Conservation (phyloP, 345 rosid species). For the Eucalyptus cloeziana region DNA sequence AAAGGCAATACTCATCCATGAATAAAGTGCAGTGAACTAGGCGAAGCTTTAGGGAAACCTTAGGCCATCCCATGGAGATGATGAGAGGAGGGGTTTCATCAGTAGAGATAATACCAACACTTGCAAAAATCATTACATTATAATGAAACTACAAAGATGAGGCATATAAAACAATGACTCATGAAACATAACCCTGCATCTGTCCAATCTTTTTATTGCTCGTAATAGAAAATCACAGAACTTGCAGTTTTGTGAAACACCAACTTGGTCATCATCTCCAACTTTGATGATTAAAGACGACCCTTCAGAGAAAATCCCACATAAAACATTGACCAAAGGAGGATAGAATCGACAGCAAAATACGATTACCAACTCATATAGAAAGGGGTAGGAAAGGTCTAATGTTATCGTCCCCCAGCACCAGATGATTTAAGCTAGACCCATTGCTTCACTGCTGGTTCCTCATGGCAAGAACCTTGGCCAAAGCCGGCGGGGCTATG, state of each 20-base stretch:
- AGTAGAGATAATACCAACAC: not conserved
- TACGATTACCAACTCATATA: not conserved
- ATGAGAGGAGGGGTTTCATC: not conserved
- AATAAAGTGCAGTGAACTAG: not conserved
- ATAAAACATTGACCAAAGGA: not conserved
- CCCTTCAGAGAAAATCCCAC: not conserved
- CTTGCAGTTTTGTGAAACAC: not conserved
- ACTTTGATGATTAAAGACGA: not conserved
- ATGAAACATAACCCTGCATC: not conserved
- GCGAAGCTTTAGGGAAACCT: not conserved
- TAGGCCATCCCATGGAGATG: not conserved
- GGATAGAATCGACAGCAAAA: no score
- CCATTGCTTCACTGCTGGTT: not conserved
- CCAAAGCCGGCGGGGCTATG: slow-evolving; percentile 9
- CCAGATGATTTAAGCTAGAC: not conserved
- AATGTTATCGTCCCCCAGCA: not conserved
- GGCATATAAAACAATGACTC: not conserved
- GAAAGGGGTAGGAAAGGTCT: not conserved
- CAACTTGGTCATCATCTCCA: not conserved
- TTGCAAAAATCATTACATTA: not conserved
- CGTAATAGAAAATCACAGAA: not conserved
- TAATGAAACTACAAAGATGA: not conserved
- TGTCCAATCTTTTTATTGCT: not conserved
- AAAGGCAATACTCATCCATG: not conserved
- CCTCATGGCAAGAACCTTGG: slow-evolving; percentile 36